Percentiles rank a stretch among this genome's conserved stretches.
These are phyloP conservation scores for Beverwykella pulmonaria DNA, from an alignment of 495 filamentous ascomycete genomes.

Conservation along the genomic window DNA sequence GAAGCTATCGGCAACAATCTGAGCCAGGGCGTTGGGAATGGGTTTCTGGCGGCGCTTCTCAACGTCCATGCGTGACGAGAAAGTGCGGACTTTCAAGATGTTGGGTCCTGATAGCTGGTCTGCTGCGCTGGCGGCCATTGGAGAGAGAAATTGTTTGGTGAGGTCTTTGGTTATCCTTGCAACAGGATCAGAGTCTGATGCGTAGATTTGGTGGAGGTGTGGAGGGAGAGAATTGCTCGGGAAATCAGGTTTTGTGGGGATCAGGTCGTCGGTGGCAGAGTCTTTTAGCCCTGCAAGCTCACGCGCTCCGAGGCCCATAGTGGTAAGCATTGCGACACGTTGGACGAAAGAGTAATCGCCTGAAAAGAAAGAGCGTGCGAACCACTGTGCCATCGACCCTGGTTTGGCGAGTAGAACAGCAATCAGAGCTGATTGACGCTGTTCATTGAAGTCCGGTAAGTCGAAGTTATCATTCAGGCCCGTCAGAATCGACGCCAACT, in stretches of 20 bases:
- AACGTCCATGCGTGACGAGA: constrained; percentile 71
- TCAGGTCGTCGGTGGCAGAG: constrained; percentile 42
- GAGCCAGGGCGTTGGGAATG: constrained; percentile 73
- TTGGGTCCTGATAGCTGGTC: constrained; percentile 75
- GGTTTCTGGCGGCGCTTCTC: constrained; percentile 67
- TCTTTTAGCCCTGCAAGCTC: constrained; percentile 81
- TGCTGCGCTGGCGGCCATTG: constrained; percentile 72
- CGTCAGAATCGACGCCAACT: constrained; percentile 73
- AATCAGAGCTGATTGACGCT: constrained; percentile 81
- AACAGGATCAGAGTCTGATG: constrained; percentile 55
- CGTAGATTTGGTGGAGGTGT: constrained; percentile 58
- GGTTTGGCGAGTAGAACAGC: constrained; percentile 78
- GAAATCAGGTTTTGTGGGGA: constrained; percentile 56
- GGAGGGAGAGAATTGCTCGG: constrained; percentile 73
- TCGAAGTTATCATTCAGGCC: constrained; percentile 82
- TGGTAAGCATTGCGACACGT: constrained; percentile 75
- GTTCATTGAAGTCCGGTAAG: constrained; percentile 72
- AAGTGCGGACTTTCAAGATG: constrained; percentile 80
- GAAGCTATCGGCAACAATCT: constrained; percentile 72
- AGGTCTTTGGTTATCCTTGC: constrained; percentile 63
- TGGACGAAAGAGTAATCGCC: constrained; percentile 89
- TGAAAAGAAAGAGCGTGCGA: constrained; percentile 81
- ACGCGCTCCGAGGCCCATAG: constrained; percentile 79
- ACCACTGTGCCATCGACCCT: constrained; percentile 76
- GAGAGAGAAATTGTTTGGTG: constrained; percentile 71